Base-by-base conservation (phyloP, 1,139 yeast genomes). In the Kodamaea suecica region DNA sequence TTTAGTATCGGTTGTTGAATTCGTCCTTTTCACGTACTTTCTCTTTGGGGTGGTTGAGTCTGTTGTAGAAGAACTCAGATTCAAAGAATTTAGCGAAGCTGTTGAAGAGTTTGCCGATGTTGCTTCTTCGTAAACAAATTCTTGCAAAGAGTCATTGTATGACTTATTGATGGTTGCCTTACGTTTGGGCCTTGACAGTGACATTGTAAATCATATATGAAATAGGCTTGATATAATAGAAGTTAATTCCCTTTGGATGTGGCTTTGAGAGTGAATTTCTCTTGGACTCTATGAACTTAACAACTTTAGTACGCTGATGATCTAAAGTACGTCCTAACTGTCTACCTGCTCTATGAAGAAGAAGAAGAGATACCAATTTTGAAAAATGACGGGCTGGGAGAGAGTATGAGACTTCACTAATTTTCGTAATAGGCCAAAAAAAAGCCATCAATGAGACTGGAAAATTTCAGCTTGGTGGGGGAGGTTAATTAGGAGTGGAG, bases 141-240 rank as follows among this genome's bases (percentile, higher is more conserved):
- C 68, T 32, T 67, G 72, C 16, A 61, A 38, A 3, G 63, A 43
- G 40, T 70, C 75, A 38, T 56, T 59, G 45, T 70, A 70, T 8
- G 69, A 57, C 51, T 66, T 69, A 48, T 66, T 68, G 31, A 56
- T 59, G 16, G 76, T 58, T 16, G 76, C 75, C 50, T 67, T 68
- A 33, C 76, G 54, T 44, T 61, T 66, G 20, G 76, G 76, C 41
- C 76, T 52, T 11, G 52, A 37, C 39, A 44, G 53, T 19, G 62
- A 47, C 61, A 57, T 57, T 30, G 16, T 39, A 29, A 15, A 11
- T 13, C 33, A 30, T 21, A 6, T 9, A 11, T 23, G 26, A 23
- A 23, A 11, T 10, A 7, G 26, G n/a, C n/a, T n/a, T n/a, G n/a
- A n/a, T n/a, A n/a, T n/a, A n/a, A n/a, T n/a, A n/a, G n/a, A n/a